Evolutionary conservation across 768 basidiomycete species (phyloP).

Genomic region (Tylopilus balloui): DNA sequence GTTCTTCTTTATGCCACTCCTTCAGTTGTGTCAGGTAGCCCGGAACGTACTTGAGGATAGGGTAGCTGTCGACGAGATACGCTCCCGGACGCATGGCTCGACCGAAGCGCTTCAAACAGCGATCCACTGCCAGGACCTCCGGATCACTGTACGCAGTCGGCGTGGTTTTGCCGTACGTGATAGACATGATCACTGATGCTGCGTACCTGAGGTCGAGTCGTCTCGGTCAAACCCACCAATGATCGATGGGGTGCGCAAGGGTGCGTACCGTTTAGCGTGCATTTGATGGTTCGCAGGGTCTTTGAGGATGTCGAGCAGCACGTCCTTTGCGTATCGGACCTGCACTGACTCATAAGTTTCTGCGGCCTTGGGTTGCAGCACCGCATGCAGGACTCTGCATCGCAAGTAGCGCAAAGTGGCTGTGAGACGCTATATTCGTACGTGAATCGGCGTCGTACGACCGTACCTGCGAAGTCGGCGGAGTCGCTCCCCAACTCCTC

Average conservation of each 20-base stretch:
- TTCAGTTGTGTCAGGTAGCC: constrained; percentile 46
- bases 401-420: neutral
- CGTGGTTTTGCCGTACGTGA: constrained; percentile 39
- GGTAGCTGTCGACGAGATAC: constrained; percentile 27
- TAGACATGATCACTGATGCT: constrained; percentile 35
- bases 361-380: constrained; percentile 32
- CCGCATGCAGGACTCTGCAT: constrained; percentile 31
- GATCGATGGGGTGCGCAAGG: neutral
- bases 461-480: constrained; percentile 26
- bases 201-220: constrained; percentile 29
- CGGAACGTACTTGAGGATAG: constrained; percentile 22
- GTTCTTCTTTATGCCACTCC: constrained; percentile 46
- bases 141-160: constrained; percentile 37
- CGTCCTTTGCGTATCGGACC: constrained; percentile 28
- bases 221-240: neutral
- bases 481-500: constrained; percentile 28
- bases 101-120: constrained; percentile 25
- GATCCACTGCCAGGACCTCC: constrained; percentile 30
- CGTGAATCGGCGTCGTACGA: neutral
- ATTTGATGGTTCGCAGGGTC: constrained; percentile 32
- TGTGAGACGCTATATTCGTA: neutral
- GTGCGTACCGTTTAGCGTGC: constrained; percentile 30
- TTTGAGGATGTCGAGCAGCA: constrained; percentile 34
- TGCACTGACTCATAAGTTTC: constrained; percentile 34
- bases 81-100: constrained; percentile 20